phyloP scores from a whole-genome alignment of 352 stramenopile species.

The Globisporangium mamillatum region DNA sequence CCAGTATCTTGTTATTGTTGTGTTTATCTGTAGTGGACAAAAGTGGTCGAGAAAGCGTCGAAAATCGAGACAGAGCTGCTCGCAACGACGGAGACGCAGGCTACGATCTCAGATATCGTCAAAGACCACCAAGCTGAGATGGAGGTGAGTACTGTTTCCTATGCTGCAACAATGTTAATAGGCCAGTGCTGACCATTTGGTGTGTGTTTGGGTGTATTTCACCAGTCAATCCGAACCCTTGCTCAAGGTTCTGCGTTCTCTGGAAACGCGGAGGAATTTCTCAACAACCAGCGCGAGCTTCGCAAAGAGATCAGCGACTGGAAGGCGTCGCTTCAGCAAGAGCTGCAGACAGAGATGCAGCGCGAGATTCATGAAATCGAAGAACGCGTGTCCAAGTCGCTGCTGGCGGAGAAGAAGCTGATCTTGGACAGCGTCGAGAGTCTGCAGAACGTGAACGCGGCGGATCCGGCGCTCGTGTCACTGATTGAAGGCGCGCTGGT shows the following conservation, averaged over 20 bases:
- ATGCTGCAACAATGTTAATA: not conserved
- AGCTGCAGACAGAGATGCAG: slow-evolving; percentile 46
- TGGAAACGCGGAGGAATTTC: not conserved
- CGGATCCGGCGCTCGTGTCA: slow-evolving; percentile 53
- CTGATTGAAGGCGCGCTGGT: slow-evolving; percentile 43
- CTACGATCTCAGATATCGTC: slow-evolving; percentile 25
- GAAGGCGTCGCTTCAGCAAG: slow-evolving; percentile 24
- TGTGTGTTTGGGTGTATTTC: not conserved
- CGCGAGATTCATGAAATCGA: slow-evolving; percentile 57
- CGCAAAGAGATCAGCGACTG: slow-evolving; percentile 28
- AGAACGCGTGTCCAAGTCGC: slow-evolving; percentile 48
- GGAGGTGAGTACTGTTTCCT: slow-evolving; percentile 24
- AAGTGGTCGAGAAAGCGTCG: slow-evolving; percentile 41
- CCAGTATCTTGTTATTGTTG: not conserved
- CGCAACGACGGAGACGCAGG: slow-evolving; percentile 27
- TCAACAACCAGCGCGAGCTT: slow-evolving; percentile 19
- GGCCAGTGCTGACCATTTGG: not conserved
- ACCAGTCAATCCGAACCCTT: slow-evolving; percentile 16
- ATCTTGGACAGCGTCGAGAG: slow-evolving; percentile 51
- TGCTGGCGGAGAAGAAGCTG: slow-evolving; percentile 59
- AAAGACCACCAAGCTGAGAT: slow-evolving; percentile 43
- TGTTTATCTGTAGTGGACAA: slow-evolving; percentile 38
- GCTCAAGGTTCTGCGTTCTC: slow-evolving; percentile 3
- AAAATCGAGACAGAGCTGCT: slow-evolving; percentile 32
- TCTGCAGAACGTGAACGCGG: slow-evolving; percentile 46